Conservation (phyloP, 2,329 filamentous ascomycete genomes). For the Sclerotinia nivalis region DNA sequence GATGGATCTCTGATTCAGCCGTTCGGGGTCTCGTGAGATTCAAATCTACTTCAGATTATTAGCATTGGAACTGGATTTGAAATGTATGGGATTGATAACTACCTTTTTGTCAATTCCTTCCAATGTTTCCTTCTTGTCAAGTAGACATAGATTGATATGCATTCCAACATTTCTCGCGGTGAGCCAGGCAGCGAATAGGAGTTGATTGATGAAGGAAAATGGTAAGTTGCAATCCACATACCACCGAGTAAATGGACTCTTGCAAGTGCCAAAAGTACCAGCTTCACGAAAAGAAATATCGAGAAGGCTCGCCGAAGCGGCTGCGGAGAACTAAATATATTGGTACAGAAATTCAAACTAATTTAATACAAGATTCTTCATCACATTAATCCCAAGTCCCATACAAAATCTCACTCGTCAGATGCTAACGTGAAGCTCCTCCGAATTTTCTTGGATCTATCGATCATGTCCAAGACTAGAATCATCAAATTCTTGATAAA, state of each 20-base stretch:
- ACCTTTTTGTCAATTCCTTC: background rate
- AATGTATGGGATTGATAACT: background rate
- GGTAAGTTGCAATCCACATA: background rate
- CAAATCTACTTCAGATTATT: background rate
- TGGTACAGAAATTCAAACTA: background rate
- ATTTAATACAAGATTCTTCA: background rate
- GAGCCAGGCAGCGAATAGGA: background rate
- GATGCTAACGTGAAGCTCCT: slow-evolving; percentile 72
- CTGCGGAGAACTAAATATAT: background rate
- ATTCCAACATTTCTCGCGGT: background rate
- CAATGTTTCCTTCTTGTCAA: background rate
- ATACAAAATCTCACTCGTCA: too few species aligned
- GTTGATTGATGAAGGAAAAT: background rate
- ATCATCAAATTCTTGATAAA: slow-evolving; percentile 90
- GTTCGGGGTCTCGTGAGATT: background rate
- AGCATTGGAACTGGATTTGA: background rate
- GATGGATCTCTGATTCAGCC: background rate
- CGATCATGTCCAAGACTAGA: slow-evolving; percentile 87
- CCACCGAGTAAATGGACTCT: background rate
- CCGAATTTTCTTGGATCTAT: slow-evolving; percentile 67
- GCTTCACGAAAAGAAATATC: background rate
- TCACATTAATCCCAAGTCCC: background rate
- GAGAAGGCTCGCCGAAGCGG: background rate
- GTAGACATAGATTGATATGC: background rate
- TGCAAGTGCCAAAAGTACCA: background rate